phyloP scores from a whole-genome alignment of 305 asterid genomes.

The Salvia sclarea region DNA sequence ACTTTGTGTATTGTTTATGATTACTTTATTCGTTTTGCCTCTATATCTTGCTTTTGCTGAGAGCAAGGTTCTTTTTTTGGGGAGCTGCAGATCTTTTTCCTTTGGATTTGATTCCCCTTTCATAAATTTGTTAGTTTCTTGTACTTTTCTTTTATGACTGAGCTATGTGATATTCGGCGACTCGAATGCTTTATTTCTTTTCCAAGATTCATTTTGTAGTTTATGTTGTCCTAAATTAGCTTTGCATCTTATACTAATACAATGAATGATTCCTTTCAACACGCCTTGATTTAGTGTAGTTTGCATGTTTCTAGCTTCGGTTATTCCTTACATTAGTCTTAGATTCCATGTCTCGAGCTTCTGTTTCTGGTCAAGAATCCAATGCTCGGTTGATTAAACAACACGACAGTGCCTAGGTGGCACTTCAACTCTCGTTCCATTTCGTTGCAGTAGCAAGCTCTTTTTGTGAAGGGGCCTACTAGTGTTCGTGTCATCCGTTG shows the following conservation, averaged over 20 bases:
- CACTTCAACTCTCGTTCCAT: neutral
- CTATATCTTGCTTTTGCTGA: slow-evolving; percentile 49
- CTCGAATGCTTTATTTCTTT: slow-evolving; percentile 48
- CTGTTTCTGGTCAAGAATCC: slow-evolving; percentile 7
- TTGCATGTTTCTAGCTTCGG: neutral
- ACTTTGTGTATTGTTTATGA: slow-evolving; percentile 30
- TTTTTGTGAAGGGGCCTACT: too few species aligned
- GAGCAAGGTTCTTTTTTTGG: slow-evolving; percentile 46
- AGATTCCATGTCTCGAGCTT: neutral
- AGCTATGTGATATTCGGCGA: slow-evolving; percentile 28
- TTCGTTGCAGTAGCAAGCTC: neutral
- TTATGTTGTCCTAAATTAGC: slow-evolving; percentile 29
- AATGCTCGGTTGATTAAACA: neutral
- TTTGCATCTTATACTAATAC: slow-evolving; percentile 36
- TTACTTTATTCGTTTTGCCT: slow-evolving; percentile 29
- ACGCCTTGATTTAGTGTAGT: neutral
- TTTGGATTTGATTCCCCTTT: slow-evolving; percentile 50
- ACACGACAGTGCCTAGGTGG: neutral
- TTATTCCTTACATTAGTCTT: neutral
- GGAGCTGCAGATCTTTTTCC: slow-evolving; percentile 30
- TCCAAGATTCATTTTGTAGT: slow-evolving; percentile 30
- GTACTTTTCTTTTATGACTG: slow-evolving; percentile 39
- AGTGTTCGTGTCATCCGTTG: neutral
- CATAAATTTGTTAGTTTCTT: slow-evolving; percentile 37
- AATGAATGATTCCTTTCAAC: slow-evolving; percentile 23